Percentiles rank a stretch among this genome's conserved stretches.
phyloP scores from a whole-genome alignment of 352 stramenopile genomes.

The Aphanomyces astaci region DNA sequence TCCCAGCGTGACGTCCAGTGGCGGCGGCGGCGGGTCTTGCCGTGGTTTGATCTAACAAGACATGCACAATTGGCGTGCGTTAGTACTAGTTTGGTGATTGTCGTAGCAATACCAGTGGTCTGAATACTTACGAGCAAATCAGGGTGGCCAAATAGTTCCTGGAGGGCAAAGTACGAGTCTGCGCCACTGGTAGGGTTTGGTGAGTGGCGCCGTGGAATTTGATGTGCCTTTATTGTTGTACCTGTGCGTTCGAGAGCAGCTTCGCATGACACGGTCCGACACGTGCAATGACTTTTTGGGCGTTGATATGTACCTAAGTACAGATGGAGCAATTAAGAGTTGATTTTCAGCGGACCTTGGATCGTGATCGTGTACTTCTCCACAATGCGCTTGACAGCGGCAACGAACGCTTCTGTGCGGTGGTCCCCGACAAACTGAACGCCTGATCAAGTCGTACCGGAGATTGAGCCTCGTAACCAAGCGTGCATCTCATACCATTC shows the following conservation, averaged over 20 bases:
- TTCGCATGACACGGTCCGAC: constrained; percentile 56
- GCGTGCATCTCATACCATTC: constrained; percentile 38
- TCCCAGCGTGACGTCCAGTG: constrained; percentile 55
- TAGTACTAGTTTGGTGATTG: no score
- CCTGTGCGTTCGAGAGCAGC: constrained; percentile 57
- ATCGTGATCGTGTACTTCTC: no score
- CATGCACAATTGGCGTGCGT: no score
- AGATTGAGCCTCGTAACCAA: not conserved
- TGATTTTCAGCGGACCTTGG: no score
- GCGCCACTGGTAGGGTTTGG: constrained; percentile 32
- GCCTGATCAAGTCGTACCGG: constrained; percentile 6
- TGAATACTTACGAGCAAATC: constrained; percentile 52
- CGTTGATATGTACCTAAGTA: constrained; percentile 11
- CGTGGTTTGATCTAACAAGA: constrained; percentile 48
- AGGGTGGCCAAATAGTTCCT: constrained; percentile 52
- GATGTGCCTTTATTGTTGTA: not conserved
- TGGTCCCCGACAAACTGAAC: constrained; percentile 68
- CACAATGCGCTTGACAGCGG: constrained; percentile 67
- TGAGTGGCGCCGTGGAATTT: not conserved
- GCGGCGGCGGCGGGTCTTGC: constrained; percentile 28
- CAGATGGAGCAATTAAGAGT: no score
- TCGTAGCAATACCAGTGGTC: no score
- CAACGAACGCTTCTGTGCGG: constrained; percentile 62
- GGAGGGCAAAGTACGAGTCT: constrained; percentile 67
- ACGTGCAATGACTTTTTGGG: constrained; percentile 36